phyloP scores from a whole-genome alignment of 805 yeast genomes.

The Starmerella tilneyi region DNA sequence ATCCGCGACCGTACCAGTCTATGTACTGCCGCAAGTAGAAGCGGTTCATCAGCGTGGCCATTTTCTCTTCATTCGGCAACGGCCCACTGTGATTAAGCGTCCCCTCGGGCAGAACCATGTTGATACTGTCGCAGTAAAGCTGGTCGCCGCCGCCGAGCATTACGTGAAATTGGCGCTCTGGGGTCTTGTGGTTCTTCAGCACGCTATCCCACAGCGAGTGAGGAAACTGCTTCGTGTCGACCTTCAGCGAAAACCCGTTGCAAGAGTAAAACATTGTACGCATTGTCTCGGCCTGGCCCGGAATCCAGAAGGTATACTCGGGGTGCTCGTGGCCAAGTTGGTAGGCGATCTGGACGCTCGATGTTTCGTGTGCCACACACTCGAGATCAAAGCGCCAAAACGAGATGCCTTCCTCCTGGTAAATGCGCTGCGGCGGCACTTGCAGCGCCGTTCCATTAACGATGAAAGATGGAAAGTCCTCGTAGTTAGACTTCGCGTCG shows the following conservation, averaged over 20 bases:
- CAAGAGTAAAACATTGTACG: conserved; percentile 77
- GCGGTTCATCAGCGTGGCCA: conserved; percentile 42
- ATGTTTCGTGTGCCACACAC: conserved; percentile 39
- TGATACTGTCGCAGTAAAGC: conserved; percentile 76
- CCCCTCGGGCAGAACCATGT: conserved; percentile 35
- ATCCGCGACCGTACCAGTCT: conserved; percentile 85
- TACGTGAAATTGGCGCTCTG: conserved; percentile 62
- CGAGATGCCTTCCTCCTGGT: conserved; percentile 32
- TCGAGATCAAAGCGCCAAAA: conserved; percentile 61
- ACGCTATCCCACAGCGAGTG: conserved; percentile 86
- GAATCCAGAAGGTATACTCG: conserved; percentile 60
- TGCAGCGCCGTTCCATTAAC: conserved; percentile 23
- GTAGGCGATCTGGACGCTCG: conserved; percentile 53
- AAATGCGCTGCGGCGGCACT: conserved; percentile 39
- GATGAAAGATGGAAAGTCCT: conserved; percentile 31
- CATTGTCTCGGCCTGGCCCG: conserved; percentile 56
- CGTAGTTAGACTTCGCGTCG: conserved; percentile 30
- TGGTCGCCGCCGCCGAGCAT: conserved; percentile 99
- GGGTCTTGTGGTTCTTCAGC: conserved; percentile 47
- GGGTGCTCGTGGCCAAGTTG: conserved; percentile 39
- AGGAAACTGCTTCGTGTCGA: conserved; percentile 55
- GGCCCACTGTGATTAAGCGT: conserved; percentile 24
- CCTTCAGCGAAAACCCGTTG: conserved; percentile 75
- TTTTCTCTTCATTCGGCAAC: conserved; percentile 50
- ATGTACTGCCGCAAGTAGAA: conserved; percentile 67